Evolutionary conservation across 73 alveolate genomes (phyloP), one percentile per base, ranked within the genome.

Genomic region (Urostyla sp.): DNA sequence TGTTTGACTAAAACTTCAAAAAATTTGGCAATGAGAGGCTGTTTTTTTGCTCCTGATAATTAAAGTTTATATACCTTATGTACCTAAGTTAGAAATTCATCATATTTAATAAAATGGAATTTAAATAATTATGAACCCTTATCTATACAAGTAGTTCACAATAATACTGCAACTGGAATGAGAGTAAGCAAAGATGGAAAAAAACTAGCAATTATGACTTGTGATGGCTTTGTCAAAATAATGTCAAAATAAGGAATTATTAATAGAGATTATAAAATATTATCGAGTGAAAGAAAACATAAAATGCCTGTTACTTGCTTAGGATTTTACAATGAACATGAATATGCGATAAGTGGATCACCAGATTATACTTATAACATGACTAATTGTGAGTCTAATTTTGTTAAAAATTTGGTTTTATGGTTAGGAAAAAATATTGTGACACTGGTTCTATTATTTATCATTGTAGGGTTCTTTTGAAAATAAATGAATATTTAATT

Each of bases 301-400:
- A 66, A 54, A 28, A 50, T 66, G 45, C 80, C 80, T 7, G 80
- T 66, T 4, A 44, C 80, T 4, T 66, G 80, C 52, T 11, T 37
- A 20, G 80, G 66, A 8, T 66, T 66, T 24, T 40, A 44, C 27
- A 40, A 50, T 40, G 46, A 66, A n/a, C 59, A 59, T 45, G 80
- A 66, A 26, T 66, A 44, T 66, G 26, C 44, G 3, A 11, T 66
- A 43, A 43, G 80, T 45, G 80, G 66, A 10, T 66, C 80, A 11
- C 59, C 66, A 2, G 80, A 66, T 24, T 66, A 66, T 32, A 66
- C 80, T 66, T 66, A 66, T 63, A 66, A 66, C 28, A 66, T 66
- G 6, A 66, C 16, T 40, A 40, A 40, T 16, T 40, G 52, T 16
- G 20, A 40, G 52, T n/a, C n/a, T n/a, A n/a, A n/a, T n/a, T n/a